Evolutionary conservation across 2,329 filamentous ascomycete genomes (phyloP).

Genomic region (Trichoderma koningii): DNA sequence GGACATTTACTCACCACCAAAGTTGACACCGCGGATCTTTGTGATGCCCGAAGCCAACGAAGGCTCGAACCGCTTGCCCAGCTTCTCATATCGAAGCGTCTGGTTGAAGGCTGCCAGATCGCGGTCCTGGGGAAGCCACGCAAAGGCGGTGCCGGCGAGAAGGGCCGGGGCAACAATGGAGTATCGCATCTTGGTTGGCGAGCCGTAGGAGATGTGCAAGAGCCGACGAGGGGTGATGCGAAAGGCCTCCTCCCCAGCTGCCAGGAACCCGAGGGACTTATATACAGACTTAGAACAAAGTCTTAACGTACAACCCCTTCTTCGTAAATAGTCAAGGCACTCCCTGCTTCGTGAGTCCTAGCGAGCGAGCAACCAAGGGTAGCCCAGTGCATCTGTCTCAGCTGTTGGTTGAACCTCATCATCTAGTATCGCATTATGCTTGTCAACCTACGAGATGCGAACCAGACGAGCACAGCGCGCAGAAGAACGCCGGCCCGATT

Average conservation of each 20-base stretch:
- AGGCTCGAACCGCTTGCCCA: conserved; percentile 39
- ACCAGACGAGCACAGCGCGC: no score
- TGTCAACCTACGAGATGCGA: not conserved
- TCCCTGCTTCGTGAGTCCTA: not conserved
- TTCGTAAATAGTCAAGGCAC: not conserved
- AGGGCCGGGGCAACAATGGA: conserved; percentile 33
- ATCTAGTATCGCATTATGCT: not conserved
- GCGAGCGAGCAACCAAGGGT: not conserved
- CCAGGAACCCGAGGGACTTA: conserved; percentile 4
- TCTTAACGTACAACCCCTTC: not conserved
- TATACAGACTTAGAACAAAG: conserved; percentile 10
- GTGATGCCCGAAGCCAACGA: conserved; percentile 30
- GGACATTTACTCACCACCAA: conserved; percentile 46
- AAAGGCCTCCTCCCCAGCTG: not conserved
- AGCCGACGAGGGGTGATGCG: not conserved
- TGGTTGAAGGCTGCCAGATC: conserved; percentile 40
- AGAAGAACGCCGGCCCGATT: conserved; percentile 8
- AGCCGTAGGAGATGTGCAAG: not conserved
- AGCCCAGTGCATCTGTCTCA: not conserved
- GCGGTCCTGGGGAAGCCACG: conserved; percentile 39
- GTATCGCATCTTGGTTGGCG: conserved; percentile 32
- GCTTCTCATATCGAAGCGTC: conserved; percentile 37
- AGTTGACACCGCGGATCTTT: conserved; percentile 57
- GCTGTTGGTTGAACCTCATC: no score
- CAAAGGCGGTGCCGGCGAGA: conserved; percentile 31